Evolutionary conservation across 768 basidiomycete species (phyloP), one percentile per base, ranked within the genome.

Genomic region (Rhodotorula sphaerocarpa): DNA sequence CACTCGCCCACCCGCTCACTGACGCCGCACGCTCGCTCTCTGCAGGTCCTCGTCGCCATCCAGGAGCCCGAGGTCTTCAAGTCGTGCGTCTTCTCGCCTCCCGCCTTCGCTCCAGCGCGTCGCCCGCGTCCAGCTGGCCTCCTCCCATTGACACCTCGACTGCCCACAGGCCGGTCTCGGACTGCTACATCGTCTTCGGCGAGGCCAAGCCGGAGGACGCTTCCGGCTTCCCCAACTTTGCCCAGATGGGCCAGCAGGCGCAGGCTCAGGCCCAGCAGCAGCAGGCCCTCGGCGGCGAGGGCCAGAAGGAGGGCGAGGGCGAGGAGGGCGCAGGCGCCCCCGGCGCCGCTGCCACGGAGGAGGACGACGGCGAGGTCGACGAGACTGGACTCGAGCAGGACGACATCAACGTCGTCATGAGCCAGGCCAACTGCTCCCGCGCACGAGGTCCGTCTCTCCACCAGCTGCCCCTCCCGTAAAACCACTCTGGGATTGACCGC

Each of bases 121-220:
- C n/a, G n/a, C n/a, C n/a, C n/a, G n/a, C n/a, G n/a, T n/a, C n/a
- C n/a, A n/a, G n/a, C n/a, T n/a, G n/a, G n/a, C n/a, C n/a, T n/a
- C n/a, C n/a, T n/a, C 23, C 23, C 23, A 44, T 42, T 3, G 21
- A 27, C 21, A 39, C 25, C 33, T 11, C 45, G 48, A n/a, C n/a
- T 34, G 88, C 39, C 18, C 41, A 14, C 47, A 67, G 66, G 53
- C 85, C 87, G 46, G 91, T 90, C 79, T 90, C 89, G 74, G 95
- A 99, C 78, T 90, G 87, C 78, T 96, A 99, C 81, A 90, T 99
- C 75, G 91, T 99, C 67, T 99, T 97, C 72, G 95, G 95, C 68
- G 95, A 97, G 80, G 92, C 57, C 64, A 62, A 65, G 69, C 62
- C 61, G 16, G 70, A 71, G 58, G 60, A 69, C 48, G 36, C 54